Conservation (phyloP, 108 stramenopile genomes). For the Aureococcus anophagefferens region DNA sequence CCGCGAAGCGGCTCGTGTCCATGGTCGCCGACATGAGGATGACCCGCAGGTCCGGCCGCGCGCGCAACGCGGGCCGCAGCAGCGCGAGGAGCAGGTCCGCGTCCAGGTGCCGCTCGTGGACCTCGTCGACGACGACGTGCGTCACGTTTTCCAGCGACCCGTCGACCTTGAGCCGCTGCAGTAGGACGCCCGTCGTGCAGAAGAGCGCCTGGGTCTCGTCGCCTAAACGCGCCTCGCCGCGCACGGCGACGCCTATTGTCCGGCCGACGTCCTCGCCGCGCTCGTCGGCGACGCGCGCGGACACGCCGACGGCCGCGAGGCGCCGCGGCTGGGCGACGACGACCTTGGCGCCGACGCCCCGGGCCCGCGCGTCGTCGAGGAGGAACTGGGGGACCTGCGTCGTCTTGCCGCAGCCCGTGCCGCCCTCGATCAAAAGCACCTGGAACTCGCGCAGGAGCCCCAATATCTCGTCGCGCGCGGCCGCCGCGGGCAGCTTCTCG, state of each 20-base stretch:
- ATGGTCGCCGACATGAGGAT: constrained; percentile 53
- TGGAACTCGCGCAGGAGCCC: not conserved
- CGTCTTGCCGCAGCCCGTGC: constrained; percentile 49
- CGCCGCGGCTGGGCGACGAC: constrained; percentile 90
- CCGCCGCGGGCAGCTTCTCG: constrained; percentile 3
- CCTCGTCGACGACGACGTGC: constrained; percentile 91
- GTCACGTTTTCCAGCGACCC: constrained; percentile 63
- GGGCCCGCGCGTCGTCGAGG: constrained; percentile 59
- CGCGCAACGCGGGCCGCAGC: constrained; percentile 32
- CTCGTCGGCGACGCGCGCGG: constrained; percentile 79
- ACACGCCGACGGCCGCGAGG: constrained; percentile 83
- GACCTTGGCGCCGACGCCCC: constrained; percentile 56
- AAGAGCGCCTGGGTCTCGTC: constrained; percentile 71
- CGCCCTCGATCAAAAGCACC: constrained; percentile 3
- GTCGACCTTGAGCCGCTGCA: constrained; percentile 79
- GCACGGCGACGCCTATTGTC: constrained; percentile 83
- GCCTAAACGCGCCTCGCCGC: constrained; percentile 62
- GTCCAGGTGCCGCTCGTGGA: constrained; percentile 81
- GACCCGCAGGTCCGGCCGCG: constrained; percentile 42
- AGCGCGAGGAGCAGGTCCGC: constrained; percentile 49
- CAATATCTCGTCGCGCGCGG: not conserved
- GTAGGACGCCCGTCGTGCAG: constrained; percentile 92
- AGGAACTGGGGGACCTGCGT: constrained; percentile 90
- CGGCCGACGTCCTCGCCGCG: constrained; percentile 62
- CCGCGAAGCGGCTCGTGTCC: constrained; percentile 42